These are phyloP conservation scores for Sporothrix phasma DNA, from an alignment of 2,329 filamentous ascomycete genomes.

Conservation along the genomic window DNA sequence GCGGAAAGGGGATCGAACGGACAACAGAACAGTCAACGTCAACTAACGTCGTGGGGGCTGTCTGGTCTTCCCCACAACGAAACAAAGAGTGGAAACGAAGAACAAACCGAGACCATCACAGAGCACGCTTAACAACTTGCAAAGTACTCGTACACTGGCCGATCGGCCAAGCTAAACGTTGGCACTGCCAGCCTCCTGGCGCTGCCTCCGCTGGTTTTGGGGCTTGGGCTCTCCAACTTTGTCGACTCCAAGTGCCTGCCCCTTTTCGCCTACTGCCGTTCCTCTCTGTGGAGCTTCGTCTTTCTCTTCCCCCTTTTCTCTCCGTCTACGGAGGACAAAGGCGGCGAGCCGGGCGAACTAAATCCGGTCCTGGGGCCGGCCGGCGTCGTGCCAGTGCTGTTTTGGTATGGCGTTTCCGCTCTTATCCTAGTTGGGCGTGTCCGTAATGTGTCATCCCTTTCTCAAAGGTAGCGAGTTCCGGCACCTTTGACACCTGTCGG, in stretches of 20 bases:
- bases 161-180: neutral
- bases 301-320: neutral
- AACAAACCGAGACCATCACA: neutral
- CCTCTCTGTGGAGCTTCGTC: neutral
- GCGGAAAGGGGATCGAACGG: no score
- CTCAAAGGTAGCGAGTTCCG: neutral
- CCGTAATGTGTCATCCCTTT: neutral
- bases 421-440: neutral
- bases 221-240: neutral
- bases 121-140: no score
- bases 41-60: neutral
- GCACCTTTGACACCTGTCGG: neutral
- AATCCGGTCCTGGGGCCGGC: conserved; percentile 1
- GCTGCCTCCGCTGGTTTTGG: no score
- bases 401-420: neutral
- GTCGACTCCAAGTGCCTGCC: neutral
- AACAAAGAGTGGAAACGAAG: neutral
- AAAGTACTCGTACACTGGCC: neutral
- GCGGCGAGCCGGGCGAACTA: neutral
- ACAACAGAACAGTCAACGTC: no score
- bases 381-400: neutral
- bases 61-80: conserved; percentile 1
- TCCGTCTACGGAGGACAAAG: neutral
- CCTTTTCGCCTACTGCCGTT: neutral
- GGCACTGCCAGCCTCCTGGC: no score